phyloP scores from a whole-genome alignment of 306 rosid genomes.

The Heteromeles arbutifolia region DNA sequence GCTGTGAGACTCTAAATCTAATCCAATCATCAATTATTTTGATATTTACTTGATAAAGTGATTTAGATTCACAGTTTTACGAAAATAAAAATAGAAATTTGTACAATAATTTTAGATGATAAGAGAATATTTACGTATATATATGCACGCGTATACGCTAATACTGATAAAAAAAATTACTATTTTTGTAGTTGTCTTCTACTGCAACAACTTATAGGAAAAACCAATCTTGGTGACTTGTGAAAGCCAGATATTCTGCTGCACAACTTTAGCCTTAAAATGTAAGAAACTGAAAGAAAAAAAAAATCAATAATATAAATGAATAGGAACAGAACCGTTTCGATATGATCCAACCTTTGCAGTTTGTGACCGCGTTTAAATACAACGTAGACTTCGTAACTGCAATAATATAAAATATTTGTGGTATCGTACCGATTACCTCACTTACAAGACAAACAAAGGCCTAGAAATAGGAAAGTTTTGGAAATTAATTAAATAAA shows the following conservation, averaged over 20 bases:
- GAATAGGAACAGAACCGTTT: neutral
- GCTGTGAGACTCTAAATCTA: too few species aligned
- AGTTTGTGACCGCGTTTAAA: neutral
- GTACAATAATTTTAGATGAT: too few species aligned
- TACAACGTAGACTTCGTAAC: neutral
- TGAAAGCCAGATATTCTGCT: neutral
- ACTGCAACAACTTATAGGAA: conserved; percentile 1
- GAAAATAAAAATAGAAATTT: too few species aligned
- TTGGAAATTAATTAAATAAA: too few species aligned
- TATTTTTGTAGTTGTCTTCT: neutral
- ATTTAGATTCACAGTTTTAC: neutral
- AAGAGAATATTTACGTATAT: too few species aligned
- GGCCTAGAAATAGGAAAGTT: neutral
- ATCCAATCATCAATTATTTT: too few species aligned
- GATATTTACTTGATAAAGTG: too few species aligned
- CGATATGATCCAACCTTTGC: neutral
- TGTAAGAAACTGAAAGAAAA: neutral
- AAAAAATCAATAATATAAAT: neutral
- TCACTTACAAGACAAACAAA: neutral
- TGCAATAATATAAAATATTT: neutral
- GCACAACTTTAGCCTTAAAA: neutral
- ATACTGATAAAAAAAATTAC: neutral
- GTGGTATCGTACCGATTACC: neutral
- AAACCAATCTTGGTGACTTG: neutral
- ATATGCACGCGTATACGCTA: neutral